A percentile compares a stretch with the other conserved stretches of the same genome.
phyloP scores from a whole-genome alignment of 2,329 filamentous ascomycete species.

The Pseudogymnoascus sp. region DNA sequence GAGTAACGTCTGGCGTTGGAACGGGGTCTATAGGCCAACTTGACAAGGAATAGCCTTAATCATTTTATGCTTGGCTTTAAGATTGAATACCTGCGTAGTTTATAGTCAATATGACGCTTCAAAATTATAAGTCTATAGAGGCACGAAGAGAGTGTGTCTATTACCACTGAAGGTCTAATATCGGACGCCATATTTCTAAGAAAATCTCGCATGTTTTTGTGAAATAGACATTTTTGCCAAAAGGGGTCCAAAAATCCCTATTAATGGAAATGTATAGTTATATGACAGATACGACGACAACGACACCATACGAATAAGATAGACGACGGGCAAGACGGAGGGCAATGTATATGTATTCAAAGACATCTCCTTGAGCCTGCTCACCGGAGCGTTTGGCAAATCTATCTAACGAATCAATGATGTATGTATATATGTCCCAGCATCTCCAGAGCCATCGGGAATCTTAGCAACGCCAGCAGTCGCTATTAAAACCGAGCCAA shows the following conservation, averaged over 20 bases:
- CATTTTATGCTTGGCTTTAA: not conserved
- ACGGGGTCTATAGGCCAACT: not conserved
- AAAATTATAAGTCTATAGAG: not conserved
- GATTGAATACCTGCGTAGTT: not conserved
- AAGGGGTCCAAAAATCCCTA: not conserved
- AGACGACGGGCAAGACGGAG: not conserved
- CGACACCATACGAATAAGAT: not conserved
- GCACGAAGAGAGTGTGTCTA: not conserved
- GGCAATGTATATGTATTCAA: not conserved
- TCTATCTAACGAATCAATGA: not conserved
- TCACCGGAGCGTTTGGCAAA: not conserved
- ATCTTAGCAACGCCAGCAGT: slow-evolving; percentile 1
- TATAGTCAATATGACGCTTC: slow-evolving; percentile 5
- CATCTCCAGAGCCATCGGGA: not conserved
- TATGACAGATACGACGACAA: not conserved
- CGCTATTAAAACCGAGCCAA: not conserved
- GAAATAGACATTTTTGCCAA: not conserved
- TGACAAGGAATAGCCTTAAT: not conserved
- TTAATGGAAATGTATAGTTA: not conserved
- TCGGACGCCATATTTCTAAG: not conserved
- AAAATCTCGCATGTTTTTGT: not conserved
- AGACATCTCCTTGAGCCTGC: not conserved
- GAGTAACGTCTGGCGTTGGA: not conserved
- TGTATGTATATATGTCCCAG: not conserved
- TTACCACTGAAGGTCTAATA: not conserved